A percentile compares a stretch with the other conserved stretches of the same genome.
These are phyloP conservation scores for Apodospora peruviana DNA, from an alignment of 495 filamentous ascomycete species.

Conservation along the genomic window DNA sequence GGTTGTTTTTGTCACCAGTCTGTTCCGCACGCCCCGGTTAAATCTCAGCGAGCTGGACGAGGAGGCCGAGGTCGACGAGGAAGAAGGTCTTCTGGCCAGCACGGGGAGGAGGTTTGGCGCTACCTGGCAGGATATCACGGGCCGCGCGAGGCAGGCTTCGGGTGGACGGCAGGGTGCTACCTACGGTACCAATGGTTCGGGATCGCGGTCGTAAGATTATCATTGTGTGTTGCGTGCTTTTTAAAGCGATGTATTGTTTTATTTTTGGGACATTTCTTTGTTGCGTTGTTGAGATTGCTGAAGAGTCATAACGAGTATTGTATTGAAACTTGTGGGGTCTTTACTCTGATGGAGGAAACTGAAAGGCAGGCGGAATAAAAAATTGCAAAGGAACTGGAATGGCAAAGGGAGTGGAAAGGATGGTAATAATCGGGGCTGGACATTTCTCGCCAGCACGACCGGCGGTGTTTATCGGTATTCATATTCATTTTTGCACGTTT, in stretches of 20 bases:
- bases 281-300: no score
- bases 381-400: not conserved
- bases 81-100: slow-evolving; percentile 81
- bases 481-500: no score
- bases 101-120: slow-evolving; percentile 74
- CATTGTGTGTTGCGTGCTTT: not conserved
- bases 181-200: slow-evolving; percentile 11
- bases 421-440: no score
- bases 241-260: not conserved
- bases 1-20: slow-evolving; percentile 63
- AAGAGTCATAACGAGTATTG: no score
- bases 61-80: slow-evolving; percentile 89
- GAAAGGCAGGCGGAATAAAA: not conserved
- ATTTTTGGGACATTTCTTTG: not conserved
- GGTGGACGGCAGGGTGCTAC: not conserved
- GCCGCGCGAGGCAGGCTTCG: slow-evolving; percentile 19
- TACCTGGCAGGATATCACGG: slow-evolving; percentile 84
- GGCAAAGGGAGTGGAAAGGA: no score
- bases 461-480: no score
- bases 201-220: not conserved
- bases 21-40: slow-evolving; percentile 75
- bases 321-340: no score
- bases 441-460: no score
- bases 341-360: no score
- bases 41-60: slow-evolving; percentile 72